Percentiles rank a stretch among this genome's conserved stretches.
Evolutionary conservation across 179 eudicot species (phyloP).

Genomic region (Nepenthes alata): DNA sequence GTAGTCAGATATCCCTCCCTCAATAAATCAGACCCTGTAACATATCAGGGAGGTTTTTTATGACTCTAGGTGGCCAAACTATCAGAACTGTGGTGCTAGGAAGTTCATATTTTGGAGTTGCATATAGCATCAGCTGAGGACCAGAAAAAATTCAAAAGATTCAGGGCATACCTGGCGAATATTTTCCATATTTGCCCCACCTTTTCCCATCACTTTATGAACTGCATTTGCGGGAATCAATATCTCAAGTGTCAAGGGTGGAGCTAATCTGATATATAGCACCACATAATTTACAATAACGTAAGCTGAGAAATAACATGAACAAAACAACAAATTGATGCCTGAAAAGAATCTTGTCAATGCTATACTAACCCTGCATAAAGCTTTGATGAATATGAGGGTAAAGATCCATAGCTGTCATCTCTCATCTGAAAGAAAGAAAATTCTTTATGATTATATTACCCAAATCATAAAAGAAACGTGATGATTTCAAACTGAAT

Average conservation of each 20-base stretch:
- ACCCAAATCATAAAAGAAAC: no score
- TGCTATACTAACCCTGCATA: slow-evolving; percentile 57
- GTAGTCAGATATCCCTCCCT: no score
- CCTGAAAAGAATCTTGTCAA: not conserved
- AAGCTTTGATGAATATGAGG: slow-evolving; percentile 61
- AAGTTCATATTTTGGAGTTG: no score
- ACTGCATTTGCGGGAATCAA: slow-evolving; percentile 72
- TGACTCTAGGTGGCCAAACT: no score
- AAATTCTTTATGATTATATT: no score
- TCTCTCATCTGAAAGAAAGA: slow-evolving; percentile 40
- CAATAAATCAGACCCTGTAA: no score
- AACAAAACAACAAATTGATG: slow-evolving; percentile 1
- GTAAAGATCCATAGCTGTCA: slow-evolving; percentile 41
- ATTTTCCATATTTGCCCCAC: slow-evolving; percentile 71
- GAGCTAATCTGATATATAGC: slow-evolving; percentile 35
- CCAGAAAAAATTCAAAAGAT: not conserved
- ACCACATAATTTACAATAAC: not conserved
- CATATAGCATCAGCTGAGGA: not conserved
- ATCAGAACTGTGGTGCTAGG: no score
- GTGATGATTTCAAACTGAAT: no score
- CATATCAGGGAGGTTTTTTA: no score
- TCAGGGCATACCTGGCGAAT: slow-evolving; percentile 55
- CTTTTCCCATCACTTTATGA: slow-evolving; percentile 77
- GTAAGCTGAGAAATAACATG: not conserved
- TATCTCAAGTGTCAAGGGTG: slow-evolving; percentile 65